These are phyloP conservation scores for Scenedesmus sp. DNA, from an alignment of 163 green algal genomes.

Conservation along the genomic window DNA sequence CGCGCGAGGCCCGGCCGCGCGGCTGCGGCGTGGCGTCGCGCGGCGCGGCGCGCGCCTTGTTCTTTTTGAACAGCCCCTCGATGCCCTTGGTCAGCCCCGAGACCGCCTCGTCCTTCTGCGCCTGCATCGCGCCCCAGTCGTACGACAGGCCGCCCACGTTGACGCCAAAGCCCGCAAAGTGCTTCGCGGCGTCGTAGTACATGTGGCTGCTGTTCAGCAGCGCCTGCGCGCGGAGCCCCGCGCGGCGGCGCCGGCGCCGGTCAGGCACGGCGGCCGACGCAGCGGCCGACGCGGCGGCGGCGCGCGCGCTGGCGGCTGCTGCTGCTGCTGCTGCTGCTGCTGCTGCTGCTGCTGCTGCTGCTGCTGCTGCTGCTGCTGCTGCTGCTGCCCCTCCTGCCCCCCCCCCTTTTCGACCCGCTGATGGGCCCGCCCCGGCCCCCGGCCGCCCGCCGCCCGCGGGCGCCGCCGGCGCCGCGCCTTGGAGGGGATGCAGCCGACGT, in stretches of 20 bases:
- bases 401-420: neutral
- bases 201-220: conserved; percentile 95
- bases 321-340: neutral
- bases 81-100: conserved; percentile 97
- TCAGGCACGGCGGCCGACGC: too few relatives aligned
- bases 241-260: too few relatives aligned
- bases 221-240: conserved; percentile 72
- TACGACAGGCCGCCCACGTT: conserved; percentile 66
- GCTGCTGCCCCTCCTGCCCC: neutral
- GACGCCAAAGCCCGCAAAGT: conserved; percentile 88
- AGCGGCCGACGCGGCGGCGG: too few relatives aligned
- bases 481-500: conserved; percentile 99
- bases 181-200: conserved; percentile 90
- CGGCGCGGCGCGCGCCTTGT: conserved; percentile 93
- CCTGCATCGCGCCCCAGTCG: conserved; percentile 92
- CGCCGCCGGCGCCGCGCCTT: conserved; percentile 75
- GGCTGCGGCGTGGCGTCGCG: too few relatives aligned
- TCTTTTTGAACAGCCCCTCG: conserved; percentile 99
- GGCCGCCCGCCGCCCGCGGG: neutral
- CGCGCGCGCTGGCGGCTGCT: neutral
- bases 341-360: neutral
- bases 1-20: too few relatives aligned
- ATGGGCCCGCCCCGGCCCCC: neutral
- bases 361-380: neutral
- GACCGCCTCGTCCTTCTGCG: conserved; percentile 92